Evolutionary conservation across 2,329 filamentous ascomycete genomes (phyloP).

Genomic region (Pestalotiopsis sp.): DNA sequence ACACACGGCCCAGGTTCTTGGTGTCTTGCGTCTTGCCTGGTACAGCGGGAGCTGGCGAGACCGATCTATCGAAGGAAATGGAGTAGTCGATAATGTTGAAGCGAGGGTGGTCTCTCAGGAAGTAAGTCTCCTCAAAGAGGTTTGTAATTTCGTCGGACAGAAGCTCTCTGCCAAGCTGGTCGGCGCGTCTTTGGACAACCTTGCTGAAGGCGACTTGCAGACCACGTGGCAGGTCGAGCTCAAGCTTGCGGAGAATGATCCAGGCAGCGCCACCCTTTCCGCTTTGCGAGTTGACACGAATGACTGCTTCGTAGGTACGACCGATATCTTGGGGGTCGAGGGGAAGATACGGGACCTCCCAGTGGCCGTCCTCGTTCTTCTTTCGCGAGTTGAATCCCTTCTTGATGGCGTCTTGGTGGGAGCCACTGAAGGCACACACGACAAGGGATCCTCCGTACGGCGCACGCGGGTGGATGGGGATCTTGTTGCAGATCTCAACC

Average conservation of each 20-base stretch:
- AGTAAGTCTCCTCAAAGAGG: conserved; percentile 88
- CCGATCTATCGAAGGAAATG: conserved; percentile 80
- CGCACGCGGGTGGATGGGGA: conserved; percentile 84
- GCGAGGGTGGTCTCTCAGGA: conserved; percentile 77
- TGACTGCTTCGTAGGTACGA: conserved; percentile 95
- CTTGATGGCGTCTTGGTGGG: conserved; percentile 95
- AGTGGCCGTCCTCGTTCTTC: conserved; percentile 63
- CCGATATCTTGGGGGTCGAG: conserved; percentile 93
- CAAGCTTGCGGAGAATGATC: conserved; percentile 86
- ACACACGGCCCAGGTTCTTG: conserved; percentile 75
- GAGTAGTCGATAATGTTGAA: conserved; percentile 90
- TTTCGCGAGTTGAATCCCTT: conserved; percentile 80
- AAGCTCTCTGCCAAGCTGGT: conserved; percentile 80
- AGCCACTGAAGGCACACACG: conserved; percentile 89
- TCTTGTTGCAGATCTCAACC: conserved; percentile 92
- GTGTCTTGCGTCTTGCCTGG: conserved; percentile 74
- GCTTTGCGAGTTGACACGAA: conserved; percentile 94
- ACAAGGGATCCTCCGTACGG: conserved; percentile 91
- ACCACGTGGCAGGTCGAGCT: conserved; percentile 89
- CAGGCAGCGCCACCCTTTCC: conserved; percentile 94
- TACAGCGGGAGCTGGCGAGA: conserved; percentile 67
- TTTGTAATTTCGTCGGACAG: conserved; percentile 79
- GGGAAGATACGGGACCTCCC: conserved; percentile 89
- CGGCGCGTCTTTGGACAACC: conserved; percentile 80
- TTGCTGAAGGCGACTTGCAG: conserved; percentile 89